Conservation (phyloP, 2,329 filamentous ascomycete species). For the Fusarium sp. region DNA sequence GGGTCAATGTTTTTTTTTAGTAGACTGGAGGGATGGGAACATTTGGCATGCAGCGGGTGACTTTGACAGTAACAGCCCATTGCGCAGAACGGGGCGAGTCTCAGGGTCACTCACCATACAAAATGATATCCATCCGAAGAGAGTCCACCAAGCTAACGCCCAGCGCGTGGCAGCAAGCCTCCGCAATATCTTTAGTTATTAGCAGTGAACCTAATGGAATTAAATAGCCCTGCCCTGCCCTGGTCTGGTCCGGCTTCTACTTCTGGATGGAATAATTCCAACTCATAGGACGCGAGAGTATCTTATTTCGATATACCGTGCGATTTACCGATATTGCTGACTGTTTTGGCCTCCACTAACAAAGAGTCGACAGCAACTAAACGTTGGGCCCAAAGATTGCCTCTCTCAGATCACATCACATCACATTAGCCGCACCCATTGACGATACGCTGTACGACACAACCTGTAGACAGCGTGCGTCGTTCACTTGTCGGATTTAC, state of each 20-base stretch:
- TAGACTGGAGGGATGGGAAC: slow-evolving; percentile 17
- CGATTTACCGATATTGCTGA: slow-evolving; percentile 17
- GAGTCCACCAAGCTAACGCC: slow-evolving; percentile 26
- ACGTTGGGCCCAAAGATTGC: slow-evolving; percentile 5
- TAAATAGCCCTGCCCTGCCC: slow-evolving; percentile 25
- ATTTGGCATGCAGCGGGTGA: slow-evolving; percentile 3
- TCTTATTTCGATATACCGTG: slow-evolving; percentile 25
- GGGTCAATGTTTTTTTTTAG: slow-evolving; percentile 17
- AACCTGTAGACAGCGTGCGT: neutral
- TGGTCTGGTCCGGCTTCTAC: slow-evolving; percentile 1
- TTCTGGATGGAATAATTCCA: slow-evolving; percentile 22
- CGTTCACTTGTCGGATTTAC: slow-evolving; percentile 15
- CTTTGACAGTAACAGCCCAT: slow-evolving; percentile 16
- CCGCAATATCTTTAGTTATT: slow-evolving; percentile 16
- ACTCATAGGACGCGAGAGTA: neutral
- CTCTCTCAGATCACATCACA: slow-evolving; percentile 19
- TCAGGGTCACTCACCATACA: neutral
- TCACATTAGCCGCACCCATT: slow-evolving; percentile 12
- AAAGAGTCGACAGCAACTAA: slow-evolving; percentile 1
- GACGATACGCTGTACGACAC: slow-evolving; percentile 7
- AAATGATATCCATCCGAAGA: neutral
- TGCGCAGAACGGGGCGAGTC: slow-evolving; percentile 21
- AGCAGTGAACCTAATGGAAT: slow-evolving; percentile 7
- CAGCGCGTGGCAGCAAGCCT: slow-evolving; percentile 27
- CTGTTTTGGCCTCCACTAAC: slow-evolving; percentile 2